Evolutionary conservation across 345 rosid genomes (phyloP).

Genomic region (Gossypium rotundifolium): DNA sequence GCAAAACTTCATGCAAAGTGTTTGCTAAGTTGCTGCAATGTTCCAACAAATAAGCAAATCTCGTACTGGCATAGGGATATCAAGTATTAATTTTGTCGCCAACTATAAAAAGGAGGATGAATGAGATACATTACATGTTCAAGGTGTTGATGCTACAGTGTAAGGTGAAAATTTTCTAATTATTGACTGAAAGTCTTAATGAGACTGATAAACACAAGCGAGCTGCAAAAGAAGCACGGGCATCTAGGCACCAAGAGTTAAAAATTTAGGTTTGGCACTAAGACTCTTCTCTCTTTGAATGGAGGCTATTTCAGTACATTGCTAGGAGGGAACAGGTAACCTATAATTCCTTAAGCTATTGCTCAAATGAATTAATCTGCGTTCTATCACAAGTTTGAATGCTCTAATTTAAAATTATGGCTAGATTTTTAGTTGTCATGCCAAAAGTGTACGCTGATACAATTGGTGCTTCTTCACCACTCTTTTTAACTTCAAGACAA

Average conservation of each 20-base stretch:
- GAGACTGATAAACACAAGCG: slow-evolving; percentile 81
- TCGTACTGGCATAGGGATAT: slow-evolving; percentile 12
- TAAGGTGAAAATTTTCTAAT: slow-evolving; percentile 35
- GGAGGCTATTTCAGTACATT: not conserved
- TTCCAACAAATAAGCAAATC: no score
- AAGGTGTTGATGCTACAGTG: slow-evolving; percentile 14
- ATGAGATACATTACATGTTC: slow-evolving; percentile 12
- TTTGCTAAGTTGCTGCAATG: no score
- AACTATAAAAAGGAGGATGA: slow-evolving; percentile 11
- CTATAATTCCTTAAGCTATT: not conserved
- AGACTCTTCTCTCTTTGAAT: not conserved
- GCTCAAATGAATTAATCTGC: not conserved
- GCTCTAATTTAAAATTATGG: not conserved
- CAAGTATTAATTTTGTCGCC: slow-evolving; percentile 16
- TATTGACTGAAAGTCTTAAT: slow-evolving; percentile 63
- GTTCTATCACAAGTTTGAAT: not conserved
- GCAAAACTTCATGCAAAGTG: no score
- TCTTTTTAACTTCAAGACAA: not conserved
- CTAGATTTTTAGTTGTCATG: not conserved
- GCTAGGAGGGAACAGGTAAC: not conserved
- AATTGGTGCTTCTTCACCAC: not conserved
- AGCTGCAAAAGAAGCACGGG: slow-evolving; percentile 83
- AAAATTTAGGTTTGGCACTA: not conserved
- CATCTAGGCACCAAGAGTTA: slow-evolving; percentile 62
- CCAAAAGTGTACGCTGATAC: not conserved